Conservation (phyloP, 1,139 yeast genomes). For the Meyerozyma carpophila region DNA sequence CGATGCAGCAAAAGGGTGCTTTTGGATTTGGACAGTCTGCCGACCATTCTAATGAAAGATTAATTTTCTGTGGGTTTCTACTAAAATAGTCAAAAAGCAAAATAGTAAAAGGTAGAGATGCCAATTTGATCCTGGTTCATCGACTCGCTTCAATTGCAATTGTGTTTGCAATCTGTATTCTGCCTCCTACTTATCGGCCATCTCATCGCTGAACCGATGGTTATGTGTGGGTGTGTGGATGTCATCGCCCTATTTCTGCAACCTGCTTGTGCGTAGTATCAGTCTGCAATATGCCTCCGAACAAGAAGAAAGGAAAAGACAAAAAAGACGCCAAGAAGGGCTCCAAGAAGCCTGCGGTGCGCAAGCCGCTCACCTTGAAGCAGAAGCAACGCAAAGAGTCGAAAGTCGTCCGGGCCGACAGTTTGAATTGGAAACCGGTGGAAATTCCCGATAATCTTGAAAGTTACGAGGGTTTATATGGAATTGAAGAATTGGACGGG, state of each 20-base stretch:
- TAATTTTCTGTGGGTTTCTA: not conserved
- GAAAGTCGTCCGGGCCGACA: slow-evolving; percentile 45
- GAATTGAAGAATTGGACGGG: slow-evolving; percentile 90
- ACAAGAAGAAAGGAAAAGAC: slow-evolving; percentile 2
- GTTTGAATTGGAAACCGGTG: slow-evolving; percentile 72
- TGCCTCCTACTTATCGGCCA: too few species aligned
- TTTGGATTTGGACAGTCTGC: not conserved
- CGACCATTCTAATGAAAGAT: not conserved
- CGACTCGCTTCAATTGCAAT: too few species aligned
- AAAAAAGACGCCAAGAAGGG: not conserved
- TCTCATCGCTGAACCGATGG: not conserved
- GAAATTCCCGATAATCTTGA: slow-evolving; percentile 79
- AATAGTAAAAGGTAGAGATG: too few species aligned
- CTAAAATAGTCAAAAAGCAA: not conserved
- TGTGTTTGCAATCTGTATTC: too few species aligned
- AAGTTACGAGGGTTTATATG: slow-evolving; percentile 86
- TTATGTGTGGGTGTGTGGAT: not conserved
- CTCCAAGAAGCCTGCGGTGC: slow-evolving; percentile 2
- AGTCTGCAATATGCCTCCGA: not conserved
- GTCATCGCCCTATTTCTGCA: slow-evolving; percentile 1
- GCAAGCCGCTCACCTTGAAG: slow-evolving; percentile 24
- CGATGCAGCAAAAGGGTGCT: slow-evolving; percentile 7
- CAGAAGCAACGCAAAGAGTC: slow-evolving; percentile 29
- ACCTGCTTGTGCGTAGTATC: not conserved
- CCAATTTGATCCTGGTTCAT: too few species aligned